Conservation (phyloP, 768 basidiomycete species). For the Mycena metata region DNA sequence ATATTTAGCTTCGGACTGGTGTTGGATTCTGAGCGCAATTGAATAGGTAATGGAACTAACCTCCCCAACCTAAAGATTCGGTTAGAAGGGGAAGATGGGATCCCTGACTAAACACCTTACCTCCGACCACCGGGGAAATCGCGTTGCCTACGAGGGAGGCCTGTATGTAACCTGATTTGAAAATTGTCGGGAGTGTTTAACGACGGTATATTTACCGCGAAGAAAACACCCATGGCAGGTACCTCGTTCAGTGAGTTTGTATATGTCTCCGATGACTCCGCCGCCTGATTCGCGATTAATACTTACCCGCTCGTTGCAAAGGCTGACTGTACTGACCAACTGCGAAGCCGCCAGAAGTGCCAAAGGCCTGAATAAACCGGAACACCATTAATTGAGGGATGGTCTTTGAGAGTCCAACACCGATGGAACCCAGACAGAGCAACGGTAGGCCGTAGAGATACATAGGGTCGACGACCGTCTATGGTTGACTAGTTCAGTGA, state of each 20-base stretch:
- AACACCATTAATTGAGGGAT: slow-evolving; percentile 60
- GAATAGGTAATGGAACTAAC: slow-evolving; percentile 9
- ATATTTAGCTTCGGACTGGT: slow-evolving; percentile 52
- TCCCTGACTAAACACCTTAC: slow-evolving; percentile 29
- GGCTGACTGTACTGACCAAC: slow-evolving; percentile 17
- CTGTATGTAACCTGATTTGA: slow-evolving; percentile 43
- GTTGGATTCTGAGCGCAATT: slow-evolving; percentile 18
- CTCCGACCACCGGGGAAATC: slow-evolving; percentile 58
- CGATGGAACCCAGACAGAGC: slow-evolving; percentile 62
- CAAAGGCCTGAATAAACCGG: slow-evolving; percentile 69
- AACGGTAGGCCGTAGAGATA: slow-evolving; percentile 66
- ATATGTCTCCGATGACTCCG: slow-evolving; percentile 65
- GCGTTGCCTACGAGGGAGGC: slow-evolving; percentile 58
- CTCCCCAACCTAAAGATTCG: slow-evolving; percentile 34
- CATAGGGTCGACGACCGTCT: slow-evolving; percentile 67
- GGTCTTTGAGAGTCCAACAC: slow-evolving; percentile 55
- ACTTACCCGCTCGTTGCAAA: background rate
- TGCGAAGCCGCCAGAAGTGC: slow-evolving; percentile 55
- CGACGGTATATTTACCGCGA: slow-evolving; percentile 46
- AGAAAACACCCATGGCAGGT: slow-evolving; percentile 64
- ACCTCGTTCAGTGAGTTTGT: slow-evolving; percentile 62
- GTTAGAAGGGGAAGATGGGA: background rate
- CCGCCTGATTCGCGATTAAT: slow-evolving; percentile 50
- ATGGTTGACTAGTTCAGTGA: background rate
- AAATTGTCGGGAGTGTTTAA: background rate